Percentiles rank a stretch among this genome's conserved stretches.
Conservation (phyloP, 2,329 filamentous ascomycete genomes). For the Trichoderma atrobrunneum region DNA sequence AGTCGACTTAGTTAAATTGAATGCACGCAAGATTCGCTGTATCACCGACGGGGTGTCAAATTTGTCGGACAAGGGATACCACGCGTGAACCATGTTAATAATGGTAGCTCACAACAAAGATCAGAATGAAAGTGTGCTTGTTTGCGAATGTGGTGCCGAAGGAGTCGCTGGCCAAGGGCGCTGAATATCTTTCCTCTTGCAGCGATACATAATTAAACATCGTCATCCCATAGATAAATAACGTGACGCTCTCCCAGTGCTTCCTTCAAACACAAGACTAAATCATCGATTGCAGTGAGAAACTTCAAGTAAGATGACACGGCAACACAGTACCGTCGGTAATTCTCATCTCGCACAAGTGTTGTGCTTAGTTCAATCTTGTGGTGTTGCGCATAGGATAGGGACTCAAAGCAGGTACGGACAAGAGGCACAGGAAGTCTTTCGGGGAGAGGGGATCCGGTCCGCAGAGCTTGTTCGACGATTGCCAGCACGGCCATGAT, state of each 20-base stretch:
- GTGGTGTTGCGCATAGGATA: slow-evolving; percentile 23
- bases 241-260: slow-evolving; percentile 42
- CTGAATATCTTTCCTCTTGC: background rate
- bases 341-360: slow-evolving; percentile 40
- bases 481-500: slow-evolving; percentile 49
- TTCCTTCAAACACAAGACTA: slow-evolving; percentile 44
- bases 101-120: background rate
- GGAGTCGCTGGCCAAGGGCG: background rate
- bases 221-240: slow-evolving; percentile 29
- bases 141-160: background rate
- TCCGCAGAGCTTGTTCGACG: slow-evolving; percentile 46
- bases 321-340: slow-evolving; percentile 46
- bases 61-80: background rate
- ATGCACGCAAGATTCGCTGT: background rate
- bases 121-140: background rate
- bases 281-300: slow-evolving; percentile 41
- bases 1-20: background rate
- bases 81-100: background rate
- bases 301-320: slow-evolving; percentile 45
- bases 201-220: background rate
- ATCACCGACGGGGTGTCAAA: background rate
- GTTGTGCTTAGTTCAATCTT: slow-evolving; percentile 32
- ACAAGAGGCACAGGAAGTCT: slow-evolving; percentile 47
- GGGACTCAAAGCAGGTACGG: slow-evolving; percentile 32
- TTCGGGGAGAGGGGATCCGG: slow-evolving; percentile 46